Evolutionary conservation across 805 yeast genomes (phyloP).

Genomic region (Diddensiella transvaalensis): DNA sequence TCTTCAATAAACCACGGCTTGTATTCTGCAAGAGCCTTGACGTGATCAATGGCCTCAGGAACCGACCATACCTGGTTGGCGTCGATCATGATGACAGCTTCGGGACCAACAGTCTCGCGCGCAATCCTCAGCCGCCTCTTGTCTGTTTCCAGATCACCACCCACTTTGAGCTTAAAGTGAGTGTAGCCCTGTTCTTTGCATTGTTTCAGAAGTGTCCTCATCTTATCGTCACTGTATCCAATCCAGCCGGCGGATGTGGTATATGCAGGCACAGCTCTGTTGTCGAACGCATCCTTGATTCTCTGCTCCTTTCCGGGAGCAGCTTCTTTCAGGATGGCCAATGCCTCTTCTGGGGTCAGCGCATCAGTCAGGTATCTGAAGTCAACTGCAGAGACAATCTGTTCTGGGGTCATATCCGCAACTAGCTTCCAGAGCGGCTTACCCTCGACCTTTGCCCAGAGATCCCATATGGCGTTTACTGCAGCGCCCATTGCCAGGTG

Average conservation of each 20-base stretch:
- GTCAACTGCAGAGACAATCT: slow-evolving; percentile 40
- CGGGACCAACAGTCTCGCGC: slow-evolving; percentile 40
- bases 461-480: slow-evolving; percentile 43
- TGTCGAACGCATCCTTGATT: slow-evolving; percentile 33
- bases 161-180: slow-evolving; percentile 42
- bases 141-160: slow-evolving; percentile 39
- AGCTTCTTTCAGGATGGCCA: slow-evolving; percentile 33
- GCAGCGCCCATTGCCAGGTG: slow-evolving; percentile 42
- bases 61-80: slow-evolving; percentile 39
- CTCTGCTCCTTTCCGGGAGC: slow-evolving; percentile 34
- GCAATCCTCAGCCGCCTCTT: slow-evolving; percentile 36
- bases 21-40: slow-evolving; percentile 30
- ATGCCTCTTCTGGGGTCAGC: slow-evolving; percentile 41
- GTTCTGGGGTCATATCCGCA: slow-evolving; percentile 42
- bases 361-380: slow-evolving; percentile 43
- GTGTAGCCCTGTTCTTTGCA: slow-evolving; percentile 39
- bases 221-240: slow-evolving; percentile 41
- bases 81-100: slow-evolving; percentile 35
- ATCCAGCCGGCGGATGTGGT: slow-evolving; percentile 48
- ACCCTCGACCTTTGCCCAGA: slow-evolving; percentile 39
- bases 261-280: slow-evolving; percentile 42
- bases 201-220: slow-evolving; percentile 34
- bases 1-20: slow-evolving; percentile 38
- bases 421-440: slow-evolving; percentile 44
- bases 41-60: slow-evolving; percentile 35